Percentiles rank a stretch among this genome's conserved stretches.
Evolutionary conservation across 164 flowering plant genomes (phyloP).

Genomic region (Litsea cubeba): DNA sequence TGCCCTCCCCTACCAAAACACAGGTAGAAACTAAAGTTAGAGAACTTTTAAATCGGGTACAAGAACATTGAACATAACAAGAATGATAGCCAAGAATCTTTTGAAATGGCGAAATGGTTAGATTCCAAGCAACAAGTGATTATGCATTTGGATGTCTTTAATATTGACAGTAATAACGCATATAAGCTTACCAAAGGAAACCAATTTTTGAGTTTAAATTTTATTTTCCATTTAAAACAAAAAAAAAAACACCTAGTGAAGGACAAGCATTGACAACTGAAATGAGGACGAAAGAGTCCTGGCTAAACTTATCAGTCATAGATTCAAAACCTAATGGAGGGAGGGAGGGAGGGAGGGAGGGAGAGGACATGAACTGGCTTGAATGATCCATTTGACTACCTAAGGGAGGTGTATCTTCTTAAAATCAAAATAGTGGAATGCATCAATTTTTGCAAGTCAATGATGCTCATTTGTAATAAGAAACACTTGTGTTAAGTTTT

Average conservation of each 20-base stretch:
- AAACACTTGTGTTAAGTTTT: too few relatives aligned
- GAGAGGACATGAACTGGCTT: not conserved
- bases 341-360: not conserved
- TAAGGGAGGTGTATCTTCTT: too few relatives aligned
- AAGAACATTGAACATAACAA: not conserved
- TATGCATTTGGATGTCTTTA: too few relatives aligned
- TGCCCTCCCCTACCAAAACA: constrained; percentile 83
- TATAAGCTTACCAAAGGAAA: too few relatives aligned
- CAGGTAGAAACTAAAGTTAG: constrained; percentile 9
- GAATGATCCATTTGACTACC: not conserved
- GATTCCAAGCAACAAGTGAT: not conserved
- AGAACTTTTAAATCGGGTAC: not conserved
- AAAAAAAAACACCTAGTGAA: not conserved
- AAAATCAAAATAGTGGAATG: too few relatives aligned
- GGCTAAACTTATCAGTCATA: not conserved
- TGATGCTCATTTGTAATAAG: too few relatives aligned
- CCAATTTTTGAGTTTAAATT: too few relatives aligned
- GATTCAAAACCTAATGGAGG: not conserved
- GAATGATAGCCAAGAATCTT: not conserved
- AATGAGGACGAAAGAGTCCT: not conserved
- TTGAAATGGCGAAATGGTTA: not conserved
- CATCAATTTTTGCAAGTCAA: too few relatives aligned
- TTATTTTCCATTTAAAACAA: too few relatives aligned
- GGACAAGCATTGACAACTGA: not conserved
- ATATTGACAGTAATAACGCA: too few relatives aligned